These are phyloP conservation scores for Aphanomyces stellatus DNA, from an alignment of 352 stramenopile species.

Conservation along the genomic window DNA sequence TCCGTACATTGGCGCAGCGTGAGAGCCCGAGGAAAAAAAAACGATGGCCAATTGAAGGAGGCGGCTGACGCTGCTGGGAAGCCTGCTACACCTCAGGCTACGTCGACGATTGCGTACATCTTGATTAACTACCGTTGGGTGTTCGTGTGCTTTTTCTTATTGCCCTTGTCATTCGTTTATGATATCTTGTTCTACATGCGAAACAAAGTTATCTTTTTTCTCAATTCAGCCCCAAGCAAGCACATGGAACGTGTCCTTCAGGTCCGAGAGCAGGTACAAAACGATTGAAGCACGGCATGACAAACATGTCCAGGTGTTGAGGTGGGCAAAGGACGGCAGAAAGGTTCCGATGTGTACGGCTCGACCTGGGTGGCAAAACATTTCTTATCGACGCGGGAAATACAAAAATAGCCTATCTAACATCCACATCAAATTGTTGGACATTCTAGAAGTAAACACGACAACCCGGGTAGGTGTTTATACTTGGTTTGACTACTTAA, in stretches of 20 bases:
- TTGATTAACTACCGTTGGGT: conserved; percentile 19
- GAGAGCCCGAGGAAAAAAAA: background rate
- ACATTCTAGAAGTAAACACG: conserved; percentile 26
- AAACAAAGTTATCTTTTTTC: conserved; percentile 5
- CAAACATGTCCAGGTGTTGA: conserved; percentile 3
- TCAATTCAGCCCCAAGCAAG: background rate
- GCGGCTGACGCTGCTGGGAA: background rate
- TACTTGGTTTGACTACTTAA: background rate
- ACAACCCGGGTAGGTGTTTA: background rate
- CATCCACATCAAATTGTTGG: conserved; percentile 15
- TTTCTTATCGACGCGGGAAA: background rate
- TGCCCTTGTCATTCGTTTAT: conserved; percentile 11
- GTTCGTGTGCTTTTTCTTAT: conserved; percentile 15
- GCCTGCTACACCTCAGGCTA: background rate
- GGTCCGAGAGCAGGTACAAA: background rate
- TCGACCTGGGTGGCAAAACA: background rate
- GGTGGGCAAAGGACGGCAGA: conserved; percentile 5
- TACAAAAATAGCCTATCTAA: background rate
- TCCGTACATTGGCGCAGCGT: background rate
- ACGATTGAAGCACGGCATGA: background rate
- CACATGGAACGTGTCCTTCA: background rate
- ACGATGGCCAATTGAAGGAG: background rate
- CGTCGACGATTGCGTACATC: background rate
- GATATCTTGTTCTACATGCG: conserved; percentile 9
- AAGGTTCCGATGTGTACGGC: background rate